Conservation (phyloP, 768 basidiomycete species). For the Rubroboletus satanas region DNA sequence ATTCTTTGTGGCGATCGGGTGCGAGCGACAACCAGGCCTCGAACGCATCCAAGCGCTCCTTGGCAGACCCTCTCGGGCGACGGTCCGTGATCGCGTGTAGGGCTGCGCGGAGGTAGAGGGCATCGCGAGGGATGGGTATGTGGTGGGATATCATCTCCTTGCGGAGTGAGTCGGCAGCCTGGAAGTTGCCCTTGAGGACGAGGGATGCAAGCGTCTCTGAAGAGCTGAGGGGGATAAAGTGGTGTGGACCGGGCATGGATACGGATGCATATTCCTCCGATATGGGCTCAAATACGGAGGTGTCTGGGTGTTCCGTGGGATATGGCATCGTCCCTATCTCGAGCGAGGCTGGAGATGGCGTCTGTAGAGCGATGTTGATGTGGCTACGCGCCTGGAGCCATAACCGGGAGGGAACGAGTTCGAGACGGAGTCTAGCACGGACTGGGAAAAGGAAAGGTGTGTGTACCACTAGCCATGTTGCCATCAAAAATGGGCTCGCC, state of each 20-base stretch:
- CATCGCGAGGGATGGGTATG: constrained; percentile 34
- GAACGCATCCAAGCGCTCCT: constrained; percentile 19
- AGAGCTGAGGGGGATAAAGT: constrained; percentile 23
- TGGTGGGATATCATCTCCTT: constrained; percentile 38
- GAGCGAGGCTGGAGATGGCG: constrained; percentile 35
- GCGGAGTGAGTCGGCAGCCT: constrained; percentile 35
- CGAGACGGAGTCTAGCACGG: constrained; percentile 14
- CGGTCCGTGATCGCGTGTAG: constrained; percentile 27
- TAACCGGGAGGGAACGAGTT: constrained; percentile 8
- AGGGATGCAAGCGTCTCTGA: constrained; percentile 23
- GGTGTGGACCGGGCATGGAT: constrained; percentile 1
- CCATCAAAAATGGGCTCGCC: constrained; percentile 15
- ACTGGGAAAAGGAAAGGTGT: constrained; percentile 11
- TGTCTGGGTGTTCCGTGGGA: constrained; percentile 29
- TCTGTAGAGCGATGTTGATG: constrained; percentile 24
- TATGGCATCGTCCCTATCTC: constrained; percentile 36
- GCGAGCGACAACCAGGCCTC: constrained; percentile 44
- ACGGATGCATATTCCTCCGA: constrained; percentile 32
- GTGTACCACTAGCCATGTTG: constrained; percentile 21
- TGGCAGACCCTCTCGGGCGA: constrained; percentile 14
- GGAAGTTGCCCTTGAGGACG: constrained; percentile 19
- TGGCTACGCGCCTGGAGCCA: constrained; percentile 21
- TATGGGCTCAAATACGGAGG: constrained; percentile 36
- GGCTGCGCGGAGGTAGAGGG: constrained; percentile 38
- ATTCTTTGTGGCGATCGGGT: constrained; percentile 30